A percentile compares a stretch with the other conserved stretches of the same genome.
phyloP scores from a whole-genome alignment of 805 yeast species.

The Soucietia sequanensis region DNA sequence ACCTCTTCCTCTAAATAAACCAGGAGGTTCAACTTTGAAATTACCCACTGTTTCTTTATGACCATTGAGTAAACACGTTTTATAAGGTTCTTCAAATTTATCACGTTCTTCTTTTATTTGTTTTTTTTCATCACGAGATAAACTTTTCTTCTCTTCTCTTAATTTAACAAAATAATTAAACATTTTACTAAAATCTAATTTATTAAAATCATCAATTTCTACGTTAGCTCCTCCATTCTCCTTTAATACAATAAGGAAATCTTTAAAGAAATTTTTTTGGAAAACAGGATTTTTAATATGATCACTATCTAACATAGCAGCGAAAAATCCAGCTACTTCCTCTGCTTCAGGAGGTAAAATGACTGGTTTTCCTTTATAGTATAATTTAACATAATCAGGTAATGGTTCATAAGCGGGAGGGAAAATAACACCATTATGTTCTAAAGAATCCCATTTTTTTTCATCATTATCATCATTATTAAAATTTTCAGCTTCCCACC shows the following conservation, averaged over 20 bases:
- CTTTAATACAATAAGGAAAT: constrained; percentile 65
- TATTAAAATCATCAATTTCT: constrained; percentile 50
- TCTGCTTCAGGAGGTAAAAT: constrained; percentile 78
- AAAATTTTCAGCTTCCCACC: constrained; percentile 82
- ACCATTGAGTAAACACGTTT: constrained; percentile 79
- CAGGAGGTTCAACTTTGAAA: constrained; percentile 95
- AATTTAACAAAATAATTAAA: constrained; percentile 64
- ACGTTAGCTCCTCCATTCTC: constrained; percentile 64
- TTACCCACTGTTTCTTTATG: constrained; percentile 91
- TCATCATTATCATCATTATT: constrained; percentile 48
- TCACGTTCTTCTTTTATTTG: constrained; percentile 69
- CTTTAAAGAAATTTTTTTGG: constrained; percentile 82
- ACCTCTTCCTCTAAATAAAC: constrained; percentile 93
- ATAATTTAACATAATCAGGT: constrained; percentile 71
- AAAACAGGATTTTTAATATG: constrained; percentile 86
- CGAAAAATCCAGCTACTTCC: constrained; percentile 95
- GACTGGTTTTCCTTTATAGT: constrained; percentile 76
- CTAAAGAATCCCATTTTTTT: constrained; percentile 81
- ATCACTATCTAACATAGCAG: constrained; percentile 82
- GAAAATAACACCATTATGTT: constrained; percentile 87
- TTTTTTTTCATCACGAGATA: constrained; percentile 76
- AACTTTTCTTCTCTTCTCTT: constrained; percentile 68
- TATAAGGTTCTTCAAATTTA: constrained; percentile 73
- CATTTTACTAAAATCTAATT: constrained; percentile 79
- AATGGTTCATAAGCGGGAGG: constrained; percentile 91